Evolutionary conservation across 208 protist species (phyloP).

Genomic region (Porcisia hertigi): DNA sequence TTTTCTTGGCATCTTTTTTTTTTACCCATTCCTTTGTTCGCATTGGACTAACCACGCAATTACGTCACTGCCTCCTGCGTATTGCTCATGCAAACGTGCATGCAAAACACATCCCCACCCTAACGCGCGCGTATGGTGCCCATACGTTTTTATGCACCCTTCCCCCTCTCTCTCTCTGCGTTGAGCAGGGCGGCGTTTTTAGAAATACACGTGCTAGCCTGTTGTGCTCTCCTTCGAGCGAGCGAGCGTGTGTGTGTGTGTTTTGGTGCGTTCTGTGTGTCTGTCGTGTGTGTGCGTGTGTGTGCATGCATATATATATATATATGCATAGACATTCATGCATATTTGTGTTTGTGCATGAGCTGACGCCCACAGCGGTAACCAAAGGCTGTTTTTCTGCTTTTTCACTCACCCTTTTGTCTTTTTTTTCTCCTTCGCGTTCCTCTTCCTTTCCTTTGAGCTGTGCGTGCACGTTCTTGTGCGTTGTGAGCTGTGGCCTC

Average conservation of each 20-base stretch:
- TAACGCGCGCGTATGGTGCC: background rate
- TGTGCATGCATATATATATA: background rate
- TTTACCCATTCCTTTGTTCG: background rate
- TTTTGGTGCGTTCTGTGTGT: slow-evolving; percentile 1
- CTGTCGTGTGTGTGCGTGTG: background rate
- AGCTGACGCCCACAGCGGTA: background rate
- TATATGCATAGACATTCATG: background rate
- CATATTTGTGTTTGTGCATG: background rate
- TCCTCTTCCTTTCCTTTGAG: background rate
- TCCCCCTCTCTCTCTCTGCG: background rate
- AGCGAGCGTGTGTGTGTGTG: slow-evolving; percentile 14
- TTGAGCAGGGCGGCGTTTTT: background rate
- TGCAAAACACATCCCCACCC: background rate
- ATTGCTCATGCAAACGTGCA: background rate
- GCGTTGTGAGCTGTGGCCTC: background rate
- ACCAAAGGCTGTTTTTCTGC: background rate
- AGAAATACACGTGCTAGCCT: slow-evolving; percentile 2
- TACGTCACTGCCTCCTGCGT: background rate
- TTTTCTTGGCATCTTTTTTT: background rate
- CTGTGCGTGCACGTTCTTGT: background rate
- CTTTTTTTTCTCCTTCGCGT: background rate
- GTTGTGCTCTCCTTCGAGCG: slow-evolving; percentile 10
- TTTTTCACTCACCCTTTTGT: background rate
- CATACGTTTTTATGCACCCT: background rate
- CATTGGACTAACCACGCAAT: background rate